A percentile compares a stretch with the other conserved stretches of the same genome.
These are phyloP conservation scores for Ceratobasidium sp. DNA, from an alignment of 1,284 basidiomycete genomes.

Conservation along the genomic window DNA sequence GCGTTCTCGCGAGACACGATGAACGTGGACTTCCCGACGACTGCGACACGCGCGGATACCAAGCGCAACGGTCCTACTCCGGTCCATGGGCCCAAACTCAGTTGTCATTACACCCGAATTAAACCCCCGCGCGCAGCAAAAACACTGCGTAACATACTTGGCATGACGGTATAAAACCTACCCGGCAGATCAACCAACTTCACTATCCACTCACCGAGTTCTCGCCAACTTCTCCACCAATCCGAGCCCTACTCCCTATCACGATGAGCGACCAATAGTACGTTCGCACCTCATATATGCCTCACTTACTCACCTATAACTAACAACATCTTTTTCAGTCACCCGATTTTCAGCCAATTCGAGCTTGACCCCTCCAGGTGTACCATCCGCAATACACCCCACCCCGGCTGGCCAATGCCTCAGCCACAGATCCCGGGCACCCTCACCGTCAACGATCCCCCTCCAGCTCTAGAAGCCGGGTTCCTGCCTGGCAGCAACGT, in stretches of 20 bases:
- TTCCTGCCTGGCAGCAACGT: neutral
- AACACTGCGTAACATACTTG: too few relatives aligned
- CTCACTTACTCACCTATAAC: neutral
- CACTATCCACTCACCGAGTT: too few relatives aligned
- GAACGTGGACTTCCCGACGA: constrained; percentile 15
- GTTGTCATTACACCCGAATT: too few relatives aligned
- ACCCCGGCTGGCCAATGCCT: constrained; percentile 9
- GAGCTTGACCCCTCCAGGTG: constrained; percentile 7
- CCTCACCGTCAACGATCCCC: neutral
- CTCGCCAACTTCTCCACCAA: neutral
- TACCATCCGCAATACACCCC: constrained; percentile 18
- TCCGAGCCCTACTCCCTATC: neutral
- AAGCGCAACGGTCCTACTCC: constrained; percentile 8
- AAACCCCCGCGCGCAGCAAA: too few relatives aligned
- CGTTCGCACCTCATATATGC: neutral
- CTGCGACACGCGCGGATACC: neutral
- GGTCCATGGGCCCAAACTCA: too few relatives aligned
- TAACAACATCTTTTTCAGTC: constrained; percentile 13
- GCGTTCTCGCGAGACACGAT: neutral
- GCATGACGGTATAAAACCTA: too few relatives aligned
- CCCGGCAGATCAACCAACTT: too few relatives aligned
- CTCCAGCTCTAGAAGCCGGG: neutral
- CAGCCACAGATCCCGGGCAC: constrained; percentile 11
- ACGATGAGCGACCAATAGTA: constrained; percentile 40
- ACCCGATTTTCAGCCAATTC: constrained; percentile 2